These are phyloP conservation scores for Trichophyton simii DNA, from an alignment of 2,329 filamentous ascomycete species.

Conservation along the genomic window DNA sequence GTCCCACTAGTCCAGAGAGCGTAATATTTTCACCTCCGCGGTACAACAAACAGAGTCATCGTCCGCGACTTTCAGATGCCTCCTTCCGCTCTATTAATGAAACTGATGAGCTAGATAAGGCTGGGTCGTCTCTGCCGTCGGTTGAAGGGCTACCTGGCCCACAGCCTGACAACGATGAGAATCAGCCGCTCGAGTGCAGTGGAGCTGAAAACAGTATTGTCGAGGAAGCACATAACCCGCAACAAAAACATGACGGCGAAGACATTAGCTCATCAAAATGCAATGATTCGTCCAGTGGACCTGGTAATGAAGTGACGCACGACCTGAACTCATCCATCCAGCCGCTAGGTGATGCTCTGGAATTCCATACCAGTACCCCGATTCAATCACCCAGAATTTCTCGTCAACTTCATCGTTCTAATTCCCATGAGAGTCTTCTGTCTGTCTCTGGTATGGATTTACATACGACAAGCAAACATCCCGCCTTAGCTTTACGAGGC, in stretches of 20 bases:
- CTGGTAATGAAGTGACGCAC: background rate
- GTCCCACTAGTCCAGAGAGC: conserved; percentile 72
- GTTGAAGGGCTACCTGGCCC: background rate
- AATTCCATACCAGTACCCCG: background rate
- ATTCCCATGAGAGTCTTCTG: conserved; percentile 80
- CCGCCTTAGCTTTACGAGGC: conserved; percentile 40
- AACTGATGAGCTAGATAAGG: background rate
- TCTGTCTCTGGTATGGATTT: conserved; percentile 83
- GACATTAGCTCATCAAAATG: background rate
- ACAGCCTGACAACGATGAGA: background rate
- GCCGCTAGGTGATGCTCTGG: background rate
- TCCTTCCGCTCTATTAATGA: conserved; percentile 34
- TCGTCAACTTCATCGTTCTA: conserved; percentile 46
- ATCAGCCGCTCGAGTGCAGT: background rate
- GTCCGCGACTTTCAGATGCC: conserved; percentile 45
- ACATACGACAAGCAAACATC: conserved; percentile 64
- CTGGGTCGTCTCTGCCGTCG: background rate
- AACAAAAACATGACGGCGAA: background rate
- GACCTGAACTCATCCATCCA: background rate
- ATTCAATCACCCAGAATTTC: conserved; percentile 17
- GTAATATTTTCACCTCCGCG: conserved; percentile 51
- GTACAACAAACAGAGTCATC: conserved; percentile 46
- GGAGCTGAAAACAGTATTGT: background rate
- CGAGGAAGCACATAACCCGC: background rate
- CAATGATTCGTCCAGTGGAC: background rate